A percentile compares a stretch with the other conserved stretches of the same genome.
phyloP scores from a whole-genome alignment of 2,329 filamentous ascomycete genomes.

The Aspergillus caelatus region DNA sequence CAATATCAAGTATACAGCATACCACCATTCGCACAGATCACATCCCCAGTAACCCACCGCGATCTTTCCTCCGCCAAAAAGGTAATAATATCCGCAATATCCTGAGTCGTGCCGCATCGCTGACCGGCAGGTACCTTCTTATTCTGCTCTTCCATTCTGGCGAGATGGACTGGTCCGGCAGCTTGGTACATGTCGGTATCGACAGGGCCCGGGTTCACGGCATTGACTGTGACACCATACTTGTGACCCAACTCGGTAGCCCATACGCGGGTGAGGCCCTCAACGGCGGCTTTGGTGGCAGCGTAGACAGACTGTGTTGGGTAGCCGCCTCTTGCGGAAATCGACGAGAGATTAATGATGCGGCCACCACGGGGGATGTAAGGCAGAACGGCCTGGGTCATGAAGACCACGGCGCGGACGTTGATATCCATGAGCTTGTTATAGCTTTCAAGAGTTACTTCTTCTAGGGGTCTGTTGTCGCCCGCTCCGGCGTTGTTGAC shows the following conservation, averaged over 20 bases:
- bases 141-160: slow-evolving; percentile 20
- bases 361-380: slow-evolving; percentile 16
- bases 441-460: slow-evolving; percentile 23
- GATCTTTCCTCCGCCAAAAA: slow-evolving; percentile 22
- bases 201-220: slow-evolving; percentile 32
- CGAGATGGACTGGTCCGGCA: slow-evolving; percentile 16
- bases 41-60: slow-evolving; percentile 26
- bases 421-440: slow-evolving; percentile 21
- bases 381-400: slow-evolving; percentile 23
- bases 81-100: slow-evolving; percentile 23
- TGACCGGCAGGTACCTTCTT: slow-evolving; percentile 22
- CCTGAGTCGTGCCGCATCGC: slow-evolving; percentile 15
- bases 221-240: slow-evolving; percentile 35
- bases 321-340: slow-evolving; percentile 20
- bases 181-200: slow-evolving; percentile 26
- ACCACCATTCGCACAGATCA: slow-evolving; percentile 25
- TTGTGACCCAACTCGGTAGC: slow-evolving; percentile 37
- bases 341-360: slow-evolving; percentile 26
- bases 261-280: slow-evolving; percentile 66
- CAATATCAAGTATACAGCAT: slow-evolving; percentile 17
- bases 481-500: slow-evolving; percentile 32
- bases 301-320: slow-evolving; percentile 58
- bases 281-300: slow-evolving; percentile 64
- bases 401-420: slow-evolving; percentile 25
- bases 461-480: slow-evolving; percentile 19